Conservation (phyloP, 805 yeast species). For the Yamadazyma endophytica region DNA sequence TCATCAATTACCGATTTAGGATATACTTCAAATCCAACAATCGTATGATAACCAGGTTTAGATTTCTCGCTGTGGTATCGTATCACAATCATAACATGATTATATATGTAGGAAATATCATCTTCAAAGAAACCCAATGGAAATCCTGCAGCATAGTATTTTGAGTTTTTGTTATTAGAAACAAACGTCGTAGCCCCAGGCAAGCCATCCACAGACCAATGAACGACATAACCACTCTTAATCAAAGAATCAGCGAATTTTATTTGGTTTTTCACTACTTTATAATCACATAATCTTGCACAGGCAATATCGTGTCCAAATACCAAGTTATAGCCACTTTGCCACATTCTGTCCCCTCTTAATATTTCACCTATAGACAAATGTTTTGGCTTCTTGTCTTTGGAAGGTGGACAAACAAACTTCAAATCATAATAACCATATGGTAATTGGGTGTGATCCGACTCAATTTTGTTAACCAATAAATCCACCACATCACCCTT, state of each 20-base stretch:
- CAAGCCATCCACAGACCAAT: conserved; percentile 78
- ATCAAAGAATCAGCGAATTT: conserved; percentile 58
- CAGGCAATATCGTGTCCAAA: conserved; percentile 70
- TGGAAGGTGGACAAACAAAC: conserved; percentile 69
- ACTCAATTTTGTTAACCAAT: conserved; percentile 72
- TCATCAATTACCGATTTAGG: conserved; percentile 71
- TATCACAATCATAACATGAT: conserved; percentile 77
- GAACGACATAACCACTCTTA: conserved; percentile 67
- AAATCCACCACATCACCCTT: conserved; percentile 63
- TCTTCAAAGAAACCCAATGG: conserved; percentile 70
- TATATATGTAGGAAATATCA: conserved; percentile 58
- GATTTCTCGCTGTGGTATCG: conserved; percentile 53
- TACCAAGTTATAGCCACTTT: conserved; percentile 60
- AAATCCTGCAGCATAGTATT: conserved; percentile 83
- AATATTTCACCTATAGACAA: conserved; percentile 73
- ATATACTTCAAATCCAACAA: conserved; percentile 87
- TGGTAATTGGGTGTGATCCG: conserved; percentile 74
- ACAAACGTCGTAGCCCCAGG: conserved; percentile 88
- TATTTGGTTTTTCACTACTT: conserved; percentile 48
- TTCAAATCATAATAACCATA: conserved; percentile 73
- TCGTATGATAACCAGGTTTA: conserved; percentile 44
- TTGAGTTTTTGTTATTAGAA: conserved; percentile 49
- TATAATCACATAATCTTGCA: conserved; percentile 61
- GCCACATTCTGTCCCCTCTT: conserved; percentile 77
- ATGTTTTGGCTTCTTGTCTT: conserved; percentile 54